phyloP scores from a whole-genome alignment of 1,284 basidiomycete species.

The Prillingera fragicola region DNA sequence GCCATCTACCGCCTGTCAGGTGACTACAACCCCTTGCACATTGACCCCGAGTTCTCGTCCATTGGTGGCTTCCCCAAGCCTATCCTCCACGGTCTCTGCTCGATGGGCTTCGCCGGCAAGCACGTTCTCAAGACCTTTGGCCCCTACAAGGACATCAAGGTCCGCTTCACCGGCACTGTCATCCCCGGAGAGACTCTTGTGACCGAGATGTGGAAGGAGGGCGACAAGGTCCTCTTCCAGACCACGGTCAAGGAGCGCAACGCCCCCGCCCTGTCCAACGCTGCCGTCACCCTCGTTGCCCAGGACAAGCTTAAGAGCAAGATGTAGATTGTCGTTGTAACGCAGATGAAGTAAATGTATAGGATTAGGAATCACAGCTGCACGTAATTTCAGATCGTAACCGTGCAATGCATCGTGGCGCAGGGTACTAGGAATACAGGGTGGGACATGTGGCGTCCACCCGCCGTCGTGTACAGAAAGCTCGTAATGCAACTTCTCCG shows the following conservation, averaged over 20 bases:
- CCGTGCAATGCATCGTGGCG: too few species aligned
- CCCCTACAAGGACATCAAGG: constrained; percentile 88
- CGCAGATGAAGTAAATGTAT: too few species aligned
- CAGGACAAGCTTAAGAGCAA: constrained; percentile 37
- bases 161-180: constrained; percentile 65
- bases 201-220: constrained; percentile 98
- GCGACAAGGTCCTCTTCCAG: constrained; percentile 78
- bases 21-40: constrained; percentile 87
- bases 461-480: too few species aligned
- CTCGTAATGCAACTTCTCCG: too few species aligned
- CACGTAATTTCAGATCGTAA: too few species aligned
- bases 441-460: too few species aligned
- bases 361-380: too few species aligned
- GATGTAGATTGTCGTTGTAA: constrained; percentile 30
- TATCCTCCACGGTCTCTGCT: constrained; percentile 72
- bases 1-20: constrained; percentile 86
- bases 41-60: constrained; percentile 86
- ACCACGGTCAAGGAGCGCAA: constrained; percentile 54
- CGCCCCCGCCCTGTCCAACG: constrained; percentile 51
- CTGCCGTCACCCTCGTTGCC: constrained; percentile 51
- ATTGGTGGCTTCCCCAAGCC: constrained; percentile 94
- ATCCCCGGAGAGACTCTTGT: constrained; percentile 92
- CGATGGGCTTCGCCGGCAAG: constrained; percentile 90
- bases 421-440: too few species aligned
- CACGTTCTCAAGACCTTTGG: constrained; percentile 86